Evolutionary conservation across 352 stramenopile genomes (phyloP), one percentile per base, ranked within the genome.

Genomic region (Phytophthora constricta): DNA sequence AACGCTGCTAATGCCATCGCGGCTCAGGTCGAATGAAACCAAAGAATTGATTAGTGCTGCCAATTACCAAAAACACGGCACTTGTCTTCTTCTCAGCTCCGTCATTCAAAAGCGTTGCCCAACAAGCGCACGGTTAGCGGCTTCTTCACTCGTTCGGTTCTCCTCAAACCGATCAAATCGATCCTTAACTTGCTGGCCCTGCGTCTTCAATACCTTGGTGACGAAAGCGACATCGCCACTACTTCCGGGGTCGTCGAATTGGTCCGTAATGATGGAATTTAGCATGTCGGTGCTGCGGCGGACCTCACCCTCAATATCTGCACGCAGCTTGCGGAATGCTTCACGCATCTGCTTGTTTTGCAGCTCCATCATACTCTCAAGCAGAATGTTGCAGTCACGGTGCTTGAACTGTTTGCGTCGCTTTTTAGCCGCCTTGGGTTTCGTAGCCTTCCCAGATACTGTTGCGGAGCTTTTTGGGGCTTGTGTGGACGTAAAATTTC

Each of bases 281-380:
- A 75, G 31, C 56, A 68, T 68, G 23, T 75, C 56, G 1, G 62
- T 57, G 31, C 47, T 65, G 43, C 55, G 67, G 39, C 55, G 43
- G 8, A 71, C 41, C 48, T 71, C 56, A 8, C 28, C 39, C 22
- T 71, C 67, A 26, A 75, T 27, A 8, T 55, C 46, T 2, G 55
- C 55, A 42, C 67, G 37, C 20, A 75, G 22, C 39, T 65, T 61
- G 22, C 17, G 26, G 13, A 53, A 39, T 5, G 62, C 51, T 31
- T 49, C 56, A 23, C 41, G 62, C 16, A 62, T 56, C 34, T 59
- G 65, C 28, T 49, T 71, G 23, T 60, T 61, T n/a, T 71, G 62
- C 23, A 71, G 42, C 37, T 71, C 27, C 62, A 71, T 71, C 67
- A 75, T 63, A 10, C 47, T 68, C 45, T 71, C 67, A 1, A 75